Conservation (phyloP, 306 rosid genomes). For the Luffa aegyptiaca region DNA sequence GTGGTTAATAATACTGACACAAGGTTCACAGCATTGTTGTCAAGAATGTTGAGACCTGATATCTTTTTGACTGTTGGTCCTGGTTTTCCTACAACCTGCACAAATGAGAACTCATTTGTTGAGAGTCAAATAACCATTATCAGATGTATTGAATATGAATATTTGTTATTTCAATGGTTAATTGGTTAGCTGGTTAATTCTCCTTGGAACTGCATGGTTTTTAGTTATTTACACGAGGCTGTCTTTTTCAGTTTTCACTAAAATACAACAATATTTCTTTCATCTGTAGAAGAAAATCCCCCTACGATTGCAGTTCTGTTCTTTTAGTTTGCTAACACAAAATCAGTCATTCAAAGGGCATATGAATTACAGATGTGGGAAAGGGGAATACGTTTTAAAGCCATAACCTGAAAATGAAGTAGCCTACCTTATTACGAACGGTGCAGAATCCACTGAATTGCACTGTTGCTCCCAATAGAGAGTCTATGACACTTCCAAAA, state of each 20-base stretch:
- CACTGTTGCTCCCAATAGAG: constrained; percentile 90
- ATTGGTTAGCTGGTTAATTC: not conserved
- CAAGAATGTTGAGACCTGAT: constrained; percentile 65
- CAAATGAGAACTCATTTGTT: constrained; percentile 1
- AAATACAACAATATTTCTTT: not conserved
- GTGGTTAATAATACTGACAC: constrained; percentile 67
- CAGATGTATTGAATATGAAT: not conserved
- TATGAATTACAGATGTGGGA: not conserved
- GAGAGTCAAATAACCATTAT: not conserved
- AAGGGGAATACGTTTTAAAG: not conserved
- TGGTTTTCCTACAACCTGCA: constrained; percentile 85
- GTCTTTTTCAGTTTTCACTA: not conserved
- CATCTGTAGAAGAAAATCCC: not conserved
- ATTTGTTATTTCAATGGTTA: not conserved
- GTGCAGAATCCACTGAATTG: constrained; percentile 87
- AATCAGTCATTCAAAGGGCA: not conserved
- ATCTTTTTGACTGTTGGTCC: constrained; percentile 70
- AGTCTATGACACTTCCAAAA: constrained; percentile 69
- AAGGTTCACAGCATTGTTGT: constrained; percentile 79
- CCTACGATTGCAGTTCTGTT: not conserved
- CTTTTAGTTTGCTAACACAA: not conserved
- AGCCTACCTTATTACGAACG: constrained; percentile 68
- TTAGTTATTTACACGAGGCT: not conserved
- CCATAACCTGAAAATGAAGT: not conserved
- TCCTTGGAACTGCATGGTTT: not conserved